A percentile compares a stretch with the other conserved stretches of the same genome.
Evolutionary conservation across 192 early-diverging fungal genomes (phyloP).

Genomic region (Tieghemiomyces parasiticus): DNA sequence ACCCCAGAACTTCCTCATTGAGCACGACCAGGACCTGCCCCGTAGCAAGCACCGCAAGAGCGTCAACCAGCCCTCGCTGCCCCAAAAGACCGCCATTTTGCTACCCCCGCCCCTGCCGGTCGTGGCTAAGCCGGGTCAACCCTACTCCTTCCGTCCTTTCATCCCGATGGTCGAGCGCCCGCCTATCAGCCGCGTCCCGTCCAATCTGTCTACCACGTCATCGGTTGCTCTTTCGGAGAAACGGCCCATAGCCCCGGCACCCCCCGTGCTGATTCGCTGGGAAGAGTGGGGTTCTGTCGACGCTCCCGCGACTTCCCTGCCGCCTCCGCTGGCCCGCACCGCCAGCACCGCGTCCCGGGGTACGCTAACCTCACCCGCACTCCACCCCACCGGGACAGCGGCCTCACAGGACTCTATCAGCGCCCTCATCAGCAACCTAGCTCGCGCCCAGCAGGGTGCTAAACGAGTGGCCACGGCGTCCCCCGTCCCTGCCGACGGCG

Average conservation of each 20-base stretch:
- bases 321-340: too few species aligned
- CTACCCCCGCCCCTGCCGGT: neutral
- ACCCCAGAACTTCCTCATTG: neutral
- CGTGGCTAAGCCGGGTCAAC: neutral
- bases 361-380: too few species aligned
- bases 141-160: neutral
- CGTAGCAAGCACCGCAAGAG: neutral
- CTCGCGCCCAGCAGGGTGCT: too few species aligned
- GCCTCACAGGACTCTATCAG: too few species aligned
- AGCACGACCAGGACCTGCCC: neutral
- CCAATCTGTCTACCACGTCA: neutral
- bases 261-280: neutral
- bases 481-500: too few species aligned
- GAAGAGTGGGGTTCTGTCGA: neutral
- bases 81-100: neutral
- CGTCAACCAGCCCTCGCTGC: neutral
- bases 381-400: too few species aligned
- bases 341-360: too few species aligned
- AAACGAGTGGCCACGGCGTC: too few species aligned
- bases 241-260: slow-evolving; percentile 1
- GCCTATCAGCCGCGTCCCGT: neutral
- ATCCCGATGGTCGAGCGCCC: neutral
- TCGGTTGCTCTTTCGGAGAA: neutral
- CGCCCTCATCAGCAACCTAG: too few species aligned
- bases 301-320: neutral